Evolutionary conservation across 345 rosid species (phyloP).

Genomic region (Eutrema heterophyllum): DNA sequence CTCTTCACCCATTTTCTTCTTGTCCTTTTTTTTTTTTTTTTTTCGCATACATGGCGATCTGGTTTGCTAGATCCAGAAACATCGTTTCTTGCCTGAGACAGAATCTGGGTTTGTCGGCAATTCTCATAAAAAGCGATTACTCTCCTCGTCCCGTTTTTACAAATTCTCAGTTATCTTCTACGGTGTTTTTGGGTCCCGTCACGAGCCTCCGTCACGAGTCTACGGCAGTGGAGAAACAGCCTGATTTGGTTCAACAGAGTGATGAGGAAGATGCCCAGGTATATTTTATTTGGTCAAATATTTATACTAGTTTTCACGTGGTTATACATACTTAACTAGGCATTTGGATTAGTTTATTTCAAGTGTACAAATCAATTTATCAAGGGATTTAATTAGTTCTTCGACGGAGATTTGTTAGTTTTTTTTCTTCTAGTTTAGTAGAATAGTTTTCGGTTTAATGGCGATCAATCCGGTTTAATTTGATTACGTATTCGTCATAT

Average conservation of each 20-base stretch:
- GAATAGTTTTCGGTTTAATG: background rate
- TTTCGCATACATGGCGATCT: conserved; percentile 33
- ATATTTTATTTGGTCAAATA: background rate
- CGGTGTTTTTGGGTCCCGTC: background rate
- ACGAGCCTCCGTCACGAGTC: conserved; percentile 35
- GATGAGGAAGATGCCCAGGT: conserved; percentile 34
- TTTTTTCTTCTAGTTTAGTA: background rate
- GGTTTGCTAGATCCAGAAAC: conserved; percentile 41
- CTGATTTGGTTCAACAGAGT: conserved; percentile 24
- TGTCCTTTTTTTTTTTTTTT: background rate
- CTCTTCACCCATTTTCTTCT: background rate
- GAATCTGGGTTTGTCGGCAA: conserved; percentile 5
- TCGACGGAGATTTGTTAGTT: background rate
- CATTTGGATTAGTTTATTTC: background rate
- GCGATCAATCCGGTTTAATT: background rate
- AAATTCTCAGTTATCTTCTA: background rate
- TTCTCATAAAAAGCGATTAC: background rate
- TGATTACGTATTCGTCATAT: background rate
- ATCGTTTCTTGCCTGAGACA: conserved; percentile 28
- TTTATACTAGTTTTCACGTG: background rate
- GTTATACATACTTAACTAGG: background rate
- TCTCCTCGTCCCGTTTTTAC: background rate
- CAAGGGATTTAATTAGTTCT: background rate
- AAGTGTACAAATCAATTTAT: background rate
- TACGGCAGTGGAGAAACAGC: conserved; percentile 36